These are phyloP conservation scores for Cladophialophora yegresii DNA, from an alignment of 2,329 filamentous ascomycete species.

Conservation along the genomic window DNA sequence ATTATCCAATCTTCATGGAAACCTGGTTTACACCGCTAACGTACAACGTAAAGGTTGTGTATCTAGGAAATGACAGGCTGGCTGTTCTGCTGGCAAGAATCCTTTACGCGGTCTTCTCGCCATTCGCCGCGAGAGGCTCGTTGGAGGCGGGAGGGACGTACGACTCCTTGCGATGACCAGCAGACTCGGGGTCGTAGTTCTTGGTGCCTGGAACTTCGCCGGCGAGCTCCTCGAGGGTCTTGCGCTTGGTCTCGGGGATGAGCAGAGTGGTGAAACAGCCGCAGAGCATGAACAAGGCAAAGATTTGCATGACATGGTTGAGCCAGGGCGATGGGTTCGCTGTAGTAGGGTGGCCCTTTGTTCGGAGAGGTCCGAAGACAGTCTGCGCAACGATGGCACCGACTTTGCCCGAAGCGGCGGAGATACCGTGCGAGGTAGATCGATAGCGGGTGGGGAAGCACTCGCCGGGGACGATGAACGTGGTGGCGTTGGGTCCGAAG, in stretches of 20 bases:
- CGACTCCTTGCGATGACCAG: constrained; percentile 34
- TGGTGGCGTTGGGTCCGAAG: constrained; percentile 66
- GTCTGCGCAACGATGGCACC: constrained; percentile 68
- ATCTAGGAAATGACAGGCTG: constrained; percentile 4
- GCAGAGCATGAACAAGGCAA: constrained; percentile 66
- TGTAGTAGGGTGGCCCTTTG: constrained; percentile 55
- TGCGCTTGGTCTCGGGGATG: constrained; percentile 75
- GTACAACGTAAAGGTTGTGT: not conserved
- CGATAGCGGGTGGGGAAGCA: constrained; percentile 66
- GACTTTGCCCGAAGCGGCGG: constrained; percentile 67
- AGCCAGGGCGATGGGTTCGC: constrained; percentile 65
- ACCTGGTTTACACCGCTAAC: constrained; percentile 2
- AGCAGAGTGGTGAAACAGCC: constrained; percentile 69
- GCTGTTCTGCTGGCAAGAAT: not conserved
- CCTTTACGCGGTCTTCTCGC: constrained; percentile 14
- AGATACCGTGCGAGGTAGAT: constrained; percentile 64
- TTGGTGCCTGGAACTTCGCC: constrained; percentile 65
- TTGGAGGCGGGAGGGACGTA: constrained; percentile 38
- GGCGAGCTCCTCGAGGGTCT: constrained; percentile 70
- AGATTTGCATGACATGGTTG: constrained; percentile 64
- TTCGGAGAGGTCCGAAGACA: constrained; percentile 64
- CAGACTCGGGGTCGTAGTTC: constrained; percentile 46
- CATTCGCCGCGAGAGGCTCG: constrained; percentile 3
- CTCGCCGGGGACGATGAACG: constrained; percentile 66
- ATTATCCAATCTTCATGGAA: constrained; percentile 1